phyloP scores from a whole-genome alignment of 1,284 basidiomycete species.

The Thecaphora thlaspeos region DNA sequence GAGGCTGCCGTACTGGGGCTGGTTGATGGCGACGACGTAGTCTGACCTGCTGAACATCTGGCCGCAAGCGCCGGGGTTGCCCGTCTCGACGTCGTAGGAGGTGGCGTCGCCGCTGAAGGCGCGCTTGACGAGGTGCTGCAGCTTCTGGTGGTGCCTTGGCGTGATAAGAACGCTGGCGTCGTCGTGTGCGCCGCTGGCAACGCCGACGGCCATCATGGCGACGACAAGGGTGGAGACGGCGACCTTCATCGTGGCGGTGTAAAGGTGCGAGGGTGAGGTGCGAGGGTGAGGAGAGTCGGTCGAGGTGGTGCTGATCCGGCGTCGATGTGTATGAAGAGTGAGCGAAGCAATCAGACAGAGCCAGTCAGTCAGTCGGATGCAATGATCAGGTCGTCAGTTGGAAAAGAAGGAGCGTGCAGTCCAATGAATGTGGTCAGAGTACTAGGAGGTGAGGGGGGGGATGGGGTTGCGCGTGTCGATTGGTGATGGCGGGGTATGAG shows the following conservation, averaged over 20 bases:
- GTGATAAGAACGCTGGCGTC: background rate
- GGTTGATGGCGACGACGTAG: conserved; percentile 48
- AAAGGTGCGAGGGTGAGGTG: background rate
- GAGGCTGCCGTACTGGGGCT: conserved; percentile 48
- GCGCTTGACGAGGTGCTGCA: conserved; percentile 22
- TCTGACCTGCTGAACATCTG: conserved; percentile 26
- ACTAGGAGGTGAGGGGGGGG: conserved; percentile 3
- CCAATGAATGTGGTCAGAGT: background rate
- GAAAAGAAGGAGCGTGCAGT: background rate
- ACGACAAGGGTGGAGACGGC: conserved; percentile 16
- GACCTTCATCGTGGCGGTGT: conserved; percentile 23
- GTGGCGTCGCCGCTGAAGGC: conserved; percentile 43
- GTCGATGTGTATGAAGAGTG: no score
- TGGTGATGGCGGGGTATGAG: background rate
- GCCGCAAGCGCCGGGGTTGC: conserved; percentile 47
- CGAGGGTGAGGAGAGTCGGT: background rate
- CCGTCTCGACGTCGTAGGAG: conserved; percentile 49
- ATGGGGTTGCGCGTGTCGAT: background rate
- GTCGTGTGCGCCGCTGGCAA: background rate
- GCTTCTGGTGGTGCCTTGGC: background rate
- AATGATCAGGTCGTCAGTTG: background rate
- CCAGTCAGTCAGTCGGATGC: no score
- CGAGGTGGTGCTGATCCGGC: background rate
- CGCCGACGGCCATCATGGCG: conserved; percentile 8
- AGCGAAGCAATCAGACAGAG: no score